A percentile compares a stretch with the other conserved stretches of the same genome.
phyloP scores from a whole-genome alignment of 2,329 filamentous ascomycete genomes.

The Fusarium sp. region DNA sequence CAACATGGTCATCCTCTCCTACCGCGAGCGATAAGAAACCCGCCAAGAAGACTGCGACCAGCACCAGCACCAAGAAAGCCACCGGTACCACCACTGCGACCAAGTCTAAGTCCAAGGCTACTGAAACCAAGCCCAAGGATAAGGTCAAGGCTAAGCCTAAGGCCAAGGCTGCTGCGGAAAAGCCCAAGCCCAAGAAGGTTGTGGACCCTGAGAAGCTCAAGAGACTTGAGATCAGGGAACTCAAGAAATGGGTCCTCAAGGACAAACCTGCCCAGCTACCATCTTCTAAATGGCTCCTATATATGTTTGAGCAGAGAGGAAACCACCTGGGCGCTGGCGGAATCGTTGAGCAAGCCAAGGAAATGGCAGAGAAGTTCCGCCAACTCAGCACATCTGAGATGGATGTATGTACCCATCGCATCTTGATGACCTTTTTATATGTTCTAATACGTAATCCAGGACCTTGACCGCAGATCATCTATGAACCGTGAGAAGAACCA shows the following conservation, averaged over 20 bases:
- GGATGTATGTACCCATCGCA: conserved; percentile 53
- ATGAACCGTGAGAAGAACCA: conserved; percentile 57
- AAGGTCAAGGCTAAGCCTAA: conserved; percentile 44
- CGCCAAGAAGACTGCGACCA: conserved; percentile 29
- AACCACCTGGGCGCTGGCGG: conserved; percentile 2
- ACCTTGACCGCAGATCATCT: conserved; percentile 48
- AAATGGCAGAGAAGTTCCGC: conserved; percentile 52
- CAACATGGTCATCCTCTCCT: conserved; percentile 45
- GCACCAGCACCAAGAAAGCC: conserved; percentile 29
- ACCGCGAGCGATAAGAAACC: conserved; percentile 36
- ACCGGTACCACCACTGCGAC: conserved; percentile 35
- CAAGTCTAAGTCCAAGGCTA: conserved; percentile 35
- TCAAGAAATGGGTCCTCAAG: conserved; percentile 57
- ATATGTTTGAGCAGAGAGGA: conserved; percentile 48
- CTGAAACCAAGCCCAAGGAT: conserved; percentile 45
- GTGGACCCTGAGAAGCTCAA: conserved; percentile 51
- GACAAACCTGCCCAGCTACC: conserved; percentile 52
- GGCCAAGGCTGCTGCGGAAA: conserved; percentile 41
- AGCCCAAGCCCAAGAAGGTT: conserved; percentile 49
- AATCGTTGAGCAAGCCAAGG: conserved; percentile 41
- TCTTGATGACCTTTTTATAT: not conserved
- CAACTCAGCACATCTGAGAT: conserved; percentile 54
- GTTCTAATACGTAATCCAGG: conserved; percentile 32
- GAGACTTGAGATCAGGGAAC: conserved; percentile 48
- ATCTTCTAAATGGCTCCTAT: conserved; percentile 53